phyloP scores from a whole-genome alignment of 495 filamentous ascomycete genomes.

The Penicillium psychrofluorescens region DNA sequence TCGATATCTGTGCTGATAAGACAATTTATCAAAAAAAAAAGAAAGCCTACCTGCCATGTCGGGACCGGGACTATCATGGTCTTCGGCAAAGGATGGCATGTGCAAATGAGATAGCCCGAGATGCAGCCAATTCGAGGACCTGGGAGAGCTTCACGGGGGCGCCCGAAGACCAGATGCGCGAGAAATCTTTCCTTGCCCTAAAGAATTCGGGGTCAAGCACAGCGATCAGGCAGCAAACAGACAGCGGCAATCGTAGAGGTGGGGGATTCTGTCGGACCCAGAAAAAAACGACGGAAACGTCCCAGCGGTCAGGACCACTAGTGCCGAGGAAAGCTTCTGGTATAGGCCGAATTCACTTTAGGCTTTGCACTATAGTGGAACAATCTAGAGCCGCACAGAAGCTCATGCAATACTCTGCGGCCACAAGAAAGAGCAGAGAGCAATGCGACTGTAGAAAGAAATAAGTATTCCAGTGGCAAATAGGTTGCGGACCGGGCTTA shows the following conservation, averaged over 20 bases:
- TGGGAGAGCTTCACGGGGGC: not conserved
- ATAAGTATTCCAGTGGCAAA: constrained; percentile 11
- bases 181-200: not conserved
- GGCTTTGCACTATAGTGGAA: not conserved
- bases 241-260: constrained; percentile 1
- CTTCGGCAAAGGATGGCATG: constrained; percentile 32
- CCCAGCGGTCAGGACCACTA: constrained; percentile 7
- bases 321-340: too few species aligned
- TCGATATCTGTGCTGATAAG: too few species aligned
- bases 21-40: constrained; percentile 1
- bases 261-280: constrained; percentile 10
- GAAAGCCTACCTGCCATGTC: constrained; percentile 30
- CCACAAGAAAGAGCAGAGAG: too few species aligned
- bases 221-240: not conserved
- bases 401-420: too few species aligned
- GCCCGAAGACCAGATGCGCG: constrained; percentile 8
- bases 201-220: not conserved
- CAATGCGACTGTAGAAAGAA: too few species aligned
- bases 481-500: constrained; percentile 6
- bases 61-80: constrained; percentile 12
- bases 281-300: constrained; percentile 13
- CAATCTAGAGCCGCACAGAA: too few species aligned
- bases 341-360: not conserved
- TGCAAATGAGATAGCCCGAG: constrained; percentile 5
- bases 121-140: not conserved